phyloP scores from a whole-genome alignment of 2,329 filamentous ascomycete species.

The Teratosphaeria destructans region DNA sequence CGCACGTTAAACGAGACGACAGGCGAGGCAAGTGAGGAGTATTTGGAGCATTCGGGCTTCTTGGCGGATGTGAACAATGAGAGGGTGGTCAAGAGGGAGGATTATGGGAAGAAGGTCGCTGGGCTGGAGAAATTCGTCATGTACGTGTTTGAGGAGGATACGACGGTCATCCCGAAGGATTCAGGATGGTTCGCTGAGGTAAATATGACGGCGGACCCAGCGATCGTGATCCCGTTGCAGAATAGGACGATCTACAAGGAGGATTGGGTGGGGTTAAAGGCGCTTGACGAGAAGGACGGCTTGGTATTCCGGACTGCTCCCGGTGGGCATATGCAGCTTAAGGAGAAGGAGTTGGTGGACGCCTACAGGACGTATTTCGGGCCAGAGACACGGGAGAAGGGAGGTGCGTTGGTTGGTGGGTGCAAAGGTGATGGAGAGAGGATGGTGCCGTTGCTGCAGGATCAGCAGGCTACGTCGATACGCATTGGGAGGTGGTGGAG shows the following conservation, averaged over 20 bases:
- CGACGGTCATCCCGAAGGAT: conserved; percentile 79
- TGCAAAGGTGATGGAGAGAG: not conserved
- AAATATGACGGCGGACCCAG: conserved; percentile 47
- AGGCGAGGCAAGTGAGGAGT: conserved; percentile 47
- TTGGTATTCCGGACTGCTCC: conserved; percentile 63
- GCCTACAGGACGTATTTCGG: conserved; percentile 61
- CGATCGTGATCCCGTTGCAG: conserved; percentile 53
- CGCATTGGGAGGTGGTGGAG: not conserved
- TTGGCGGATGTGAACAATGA: conserved; percentile 97
- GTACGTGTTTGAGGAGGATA: conserved; percentile 82
- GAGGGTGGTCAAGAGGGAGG: conserved; percentile 57
- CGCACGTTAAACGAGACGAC: conserved; percentile 54
- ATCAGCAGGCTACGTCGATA: not conserved
- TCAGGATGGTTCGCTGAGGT: conserved; percentile 85
- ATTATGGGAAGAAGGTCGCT: conserved; percentile 61
- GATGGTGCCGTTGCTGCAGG: not conserved
- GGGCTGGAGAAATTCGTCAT: conserved; percentile 66
- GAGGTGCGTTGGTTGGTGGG: not conserved
- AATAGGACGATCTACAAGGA: conserved; percentile 68
- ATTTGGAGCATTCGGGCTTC: conserved; percentile 75
- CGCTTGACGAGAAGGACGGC: conserved; percentile 66
- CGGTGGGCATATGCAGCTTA: conserved; percentile 76
- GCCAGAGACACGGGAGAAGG: conserved; percentile 17
- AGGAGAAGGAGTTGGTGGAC: conserved; percentile 53
- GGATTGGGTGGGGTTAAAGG: conserved; percentile 83